Evolutionary conservation across 2,329 filamentous ascomycete species (phyloP).

Genomic region (Monilinia laxa): DNA sequence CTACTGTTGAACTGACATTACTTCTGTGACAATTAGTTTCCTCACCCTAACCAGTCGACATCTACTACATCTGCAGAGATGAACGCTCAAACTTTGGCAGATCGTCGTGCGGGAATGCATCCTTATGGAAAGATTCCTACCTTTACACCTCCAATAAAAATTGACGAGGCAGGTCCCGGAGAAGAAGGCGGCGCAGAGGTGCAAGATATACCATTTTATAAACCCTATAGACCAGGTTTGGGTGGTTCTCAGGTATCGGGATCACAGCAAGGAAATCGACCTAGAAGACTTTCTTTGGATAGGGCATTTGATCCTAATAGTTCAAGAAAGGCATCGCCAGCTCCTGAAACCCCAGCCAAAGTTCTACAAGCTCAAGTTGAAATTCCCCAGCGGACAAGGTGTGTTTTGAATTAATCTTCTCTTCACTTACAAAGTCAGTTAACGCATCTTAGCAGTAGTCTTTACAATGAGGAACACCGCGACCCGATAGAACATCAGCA

Average conservation of each 20-base stretch:
- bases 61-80: slow-evolving; percentile 14
- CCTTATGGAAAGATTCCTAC: background rate
- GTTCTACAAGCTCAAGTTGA: slow-evolving; percentile 17
- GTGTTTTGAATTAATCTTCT: background rate
- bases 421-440: background rate
- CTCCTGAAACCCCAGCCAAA: background rate
- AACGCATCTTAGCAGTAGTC: slow-evolving; percentile 11
- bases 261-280: slow-evolving; percentile 1
- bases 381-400: slow-evolving; percentile 13
- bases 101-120: slow-evolving; percentile 17
- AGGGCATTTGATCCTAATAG: slow-evolving; percentile 2
- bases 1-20: slow-evolving; percentile 10
- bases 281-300: slow-evolving; percentile 11
- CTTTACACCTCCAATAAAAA: slow-evolving; percentile 19
- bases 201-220: slow-evolving; percentile 33
- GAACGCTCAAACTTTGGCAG: slow-evolving; percentile 19
- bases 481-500: slow-evolving; percentile 3
- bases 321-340: background rate
- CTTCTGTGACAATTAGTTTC: slow-evolving; percentile 16
- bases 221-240: slow-evolving; percentile 7
- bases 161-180: slow-evolving; percentile 17
- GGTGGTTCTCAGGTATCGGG: background rate
- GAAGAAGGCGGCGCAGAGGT: slow-evolving; percentile 32
- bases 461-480: slow-evolving; percentile 15
- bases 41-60: slow-evolving; percentile 19